A percentile compares a stretch with the other conserved stretches of the same genome.
Evolutionary conservation across 805 yeast species (phyloP).

Genomic region (Ogataea methylovora): DNA sequence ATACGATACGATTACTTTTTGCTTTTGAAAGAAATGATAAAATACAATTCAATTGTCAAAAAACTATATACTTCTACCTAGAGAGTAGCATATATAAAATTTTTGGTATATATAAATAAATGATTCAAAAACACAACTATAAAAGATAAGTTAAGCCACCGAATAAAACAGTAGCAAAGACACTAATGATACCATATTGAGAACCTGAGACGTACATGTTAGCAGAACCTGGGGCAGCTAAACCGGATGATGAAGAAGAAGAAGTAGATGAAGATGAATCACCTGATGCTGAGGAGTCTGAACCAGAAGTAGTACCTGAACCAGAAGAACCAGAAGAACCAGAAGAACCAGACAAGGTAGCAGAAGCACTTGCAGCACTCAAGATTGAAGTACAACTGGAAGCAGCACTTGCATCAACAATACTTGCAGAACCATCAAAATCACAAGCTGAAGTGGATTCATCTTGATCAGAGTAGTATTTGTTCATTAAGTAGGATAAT

Average conservation of each 20-base stretch:
- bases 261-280: slow-evolving; percentile 16
- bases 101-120: too few species aligned
- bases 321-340: slow-evolving; percentile 16
- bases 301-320: slow-evolving; percentile 12
- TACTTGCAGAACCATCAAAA: slow-evolving; percentile 64
- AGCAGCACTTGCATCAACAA: slow-evolving; percentile 32
- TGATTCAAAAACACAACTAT: neutral
- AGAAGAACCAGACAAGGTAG: slow-evolving; percentile 23
- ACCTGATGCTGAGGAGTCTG: slow-evolving; percentile 19
- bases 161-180: slow-evolving; percentile 29
- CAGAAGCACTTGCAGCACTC: slow-evolving; percentile 37
- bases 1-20: too few species aligned
- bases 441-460: slow-evolving; percentile 50
- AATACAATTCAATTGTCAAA: too few species aligned
- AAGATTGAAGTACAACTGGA: slow-evolving; percentile 43
- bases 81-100: too few species aligned
- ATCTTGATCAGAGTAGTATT: slow-evolving; percentile 47
- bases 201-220: slow-evolving; percentile 7
- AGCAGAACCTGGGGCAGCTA: slow-evolving; percentile 17
- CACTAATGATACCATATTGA: slow-evolving; percentile 25
- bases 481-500: slow-evolving; percentile 59
- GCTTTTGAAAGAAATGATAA: too few species aligned
- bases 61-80: too few species aligned
- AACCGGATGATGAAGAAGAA: slow-evolving; percentile 20
- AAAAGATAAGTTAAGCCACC: slow-evolving; percentile 37